phyloP scores from a whole-genome alignment of 768 basidiomycete genomes.

The Russula foetens region DNA sequence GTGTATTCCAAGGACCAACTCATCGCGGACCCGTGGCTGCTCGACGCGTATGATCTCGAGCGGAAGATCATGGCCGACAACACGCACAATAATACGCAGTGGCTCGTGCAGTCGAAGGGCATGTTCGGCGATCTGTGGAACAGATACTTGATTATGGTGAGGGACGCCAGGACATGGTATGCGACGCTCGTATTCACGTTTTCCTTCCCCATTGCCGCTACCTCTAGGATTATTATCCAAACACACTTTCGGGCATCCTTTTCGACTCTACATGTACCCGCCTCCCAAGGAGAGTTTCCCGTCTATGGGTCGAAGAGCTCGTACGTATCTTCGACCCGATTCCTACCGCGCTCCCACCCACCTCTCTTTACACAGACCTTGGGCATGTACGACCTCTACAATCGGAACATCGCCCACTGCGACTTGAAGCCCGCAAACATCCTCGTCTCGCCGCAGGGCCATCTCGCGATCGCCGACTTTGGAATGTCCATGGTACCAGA shows the following conservation, averaged over 20 bases:
- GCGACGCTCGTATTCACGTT: background rate
- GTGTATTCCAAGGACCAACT: conserved; percentile 3
- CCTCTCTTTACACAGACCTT: background rate
- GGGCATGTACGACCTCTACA: conserved; percentile 29
- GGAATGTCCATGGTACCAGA: background rate
- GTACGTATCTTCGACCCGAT: background rate
- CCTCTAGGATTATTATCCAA: conserved; percentile 17
- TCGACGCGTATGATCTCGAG: background rate
- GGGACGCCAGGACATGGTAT: too few species aligned
- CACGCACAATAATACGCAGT: background rate
- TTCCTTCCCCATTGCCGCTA: too few species aligned
- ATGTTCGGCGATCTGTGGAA: conserved; percentile 8
- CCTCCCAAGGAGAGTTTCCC: background rate
- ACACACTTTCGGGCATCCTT: conserved; percentile 5
- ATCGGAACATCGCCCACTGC: conserved; percentile 36
- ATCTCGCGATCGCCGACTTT: conserved; percentile 21
- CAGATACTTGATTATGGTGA: conserved; percentile 14
- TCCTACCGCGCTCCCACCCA: background rate
- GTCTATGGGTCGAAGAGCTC: conserved; percentile 11
- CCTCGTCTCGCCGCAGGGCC: conserved; percentile 13
- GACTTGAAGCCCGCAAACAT: conserved; percentile 41
- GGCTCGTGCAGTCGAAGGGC: conserved; percentile 2
- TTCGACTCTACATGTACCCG: background rate
- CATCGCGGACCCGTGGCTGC: background rate
- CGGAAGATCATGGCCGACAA: background rate